phyloP scores from a whole-genome alignment of 2,329 filamentous ascomycete species.

The Fusarium devonianum region DNA sequence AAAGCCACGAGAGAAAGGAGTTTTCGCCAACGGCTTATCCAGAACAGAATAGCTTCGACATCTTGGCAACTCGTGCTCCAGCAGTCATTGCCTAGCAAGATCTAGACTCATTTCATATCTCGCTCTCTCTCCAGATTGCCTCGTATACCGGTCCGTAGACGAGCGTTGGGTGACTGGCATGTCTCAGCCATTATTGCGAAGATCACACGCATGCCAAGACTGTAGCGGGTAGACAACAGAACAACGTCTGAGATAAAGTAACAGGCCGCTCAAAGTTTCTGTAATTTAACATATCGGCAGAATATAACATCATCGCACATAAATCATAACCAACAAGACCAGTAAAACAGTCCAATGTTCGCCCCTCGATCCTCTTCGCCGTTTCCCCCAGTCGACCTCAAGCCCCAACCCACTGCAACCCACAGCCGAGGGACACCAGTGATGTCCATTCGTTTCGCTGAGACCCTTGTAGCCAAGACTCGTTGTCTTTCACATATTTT shows the following conservation, averaged over 20 bases:
- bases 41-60: background rate
- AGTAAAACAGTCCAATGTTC: too few species aligned
- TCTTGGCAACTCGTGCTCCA: background rate
- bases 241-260: background rate
- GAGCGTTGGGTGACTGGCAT: too few species aligned
- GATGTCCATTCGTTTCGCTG: background rate
- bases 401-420: slow-evolving; percentile 23
- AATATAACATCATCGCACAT: slow-evolving; percentile 15
- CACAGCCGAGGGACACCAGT: background rate
- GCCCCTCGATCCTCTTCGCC: too few species aligned
- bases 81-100: slow-evolving; percentile 1
- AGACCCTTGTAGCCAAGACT: slow-evolving; percentile 5
- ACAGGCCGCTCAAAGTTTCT: slow-evolving; percentile 7
- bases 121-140: background rate
- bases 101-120: too few species aligned
- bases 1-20: slow-evolving; percentile 4
- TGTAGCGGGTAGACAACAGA: background rate
- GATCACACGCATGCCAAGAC: background rate
- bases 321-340: slow-evolving; percentile 9
- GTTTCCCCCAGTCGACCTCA: too few species aligned
- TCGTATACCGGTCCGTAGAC: background rate
- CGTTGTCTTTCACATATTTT: background rate
- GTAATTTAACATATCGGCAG: slow-evolving; percentile 21
- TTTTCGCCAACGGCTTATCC: background rate
- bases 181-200: too few species aligned